A percentile compares a stretch with the other conserved stretches of the same genome.
Evolutionary conservation across 495 filamentous ascomycete genomes (phyloP).

Genomic region (Clavariopsis aquatica): DNA sequence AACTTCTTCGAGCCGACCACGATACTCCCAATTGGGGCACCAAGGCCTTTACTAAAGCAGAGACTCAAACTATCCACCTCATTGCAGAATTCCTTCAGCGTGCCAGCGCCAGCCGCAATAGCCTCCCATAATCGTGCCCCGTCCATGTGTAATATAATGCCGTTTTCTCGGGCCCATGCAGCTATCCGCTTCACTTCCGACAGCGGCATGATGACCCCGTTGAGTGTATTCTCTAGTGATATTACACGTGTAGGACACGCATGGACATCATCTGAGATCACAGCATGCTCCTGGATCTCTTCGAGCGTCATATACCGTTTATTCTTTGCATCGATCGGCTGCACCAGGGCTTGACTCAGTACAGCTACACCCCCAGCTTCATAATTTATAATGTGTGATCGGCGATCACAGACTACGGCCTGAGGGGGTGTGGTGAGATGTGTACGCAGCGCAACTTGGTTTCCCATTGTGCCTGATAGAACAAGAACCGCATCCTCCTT

Average conservation of each 20-base stretch:
- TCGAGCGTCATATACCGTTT: slow-evolving; percentile 72
- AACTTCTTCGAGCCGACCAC: slow-evolving; percentile 66
- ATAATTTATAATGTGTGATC: slow-evolving; percentile 66
- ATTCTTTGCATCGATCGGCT: slow-evolving; percentile 62
- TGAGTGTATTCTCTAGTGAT: slow-evolving; percentile 81
- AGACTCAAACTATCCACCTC: slow-evolving; percentile 79
- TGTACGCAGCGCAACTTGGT: slow-evolving; percentile 70
- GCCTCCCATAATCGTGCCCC: slow-evolving; percentile 73
- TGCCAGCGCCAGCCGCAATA: slow-evolving; percentile 45
- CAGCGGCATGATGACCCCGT: slow-evolving; percentile 75
- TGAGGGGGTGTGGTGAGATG: slow-evolving; percentile 71
- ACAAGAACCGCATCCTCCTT: slow-evolving; percentile 77
- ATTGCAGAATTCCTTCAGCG: slow-evolving; percentile 64
- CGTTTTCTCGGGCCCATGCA: slow-evolving; percentile 66
- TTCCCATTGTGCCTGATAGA: slow-evolving; percentile 88
- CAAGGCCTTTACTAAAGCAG: slow-evolving; percentile 87
- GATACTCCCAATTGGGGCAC: slow-evolving; percentile 83
- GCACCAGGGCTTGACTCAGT: slow-evolving; percentile 61
- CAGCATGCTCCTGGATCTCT: slow-evolving; percentile 63
- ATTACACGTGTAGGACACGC: slow-evolving; percentile 76
- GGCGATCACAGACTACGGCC: slow-evolving; percentile 66
- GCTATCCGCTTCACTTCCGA: slow-evolving; percentile 66
- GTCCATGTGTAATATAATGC: slow-evolving; percentile 76
- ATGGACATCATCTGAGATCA: slow-evolving; percentile 58
- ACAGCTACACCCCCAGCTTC: slow-evolving; percentile 72